A percentile compares a stretch with the other conserved stretches of the same genome.
Evolutionary conservation across 495 filamentous ascomycete species (phyloP).

Genomic region (Penicillium ucsense): DNA sequence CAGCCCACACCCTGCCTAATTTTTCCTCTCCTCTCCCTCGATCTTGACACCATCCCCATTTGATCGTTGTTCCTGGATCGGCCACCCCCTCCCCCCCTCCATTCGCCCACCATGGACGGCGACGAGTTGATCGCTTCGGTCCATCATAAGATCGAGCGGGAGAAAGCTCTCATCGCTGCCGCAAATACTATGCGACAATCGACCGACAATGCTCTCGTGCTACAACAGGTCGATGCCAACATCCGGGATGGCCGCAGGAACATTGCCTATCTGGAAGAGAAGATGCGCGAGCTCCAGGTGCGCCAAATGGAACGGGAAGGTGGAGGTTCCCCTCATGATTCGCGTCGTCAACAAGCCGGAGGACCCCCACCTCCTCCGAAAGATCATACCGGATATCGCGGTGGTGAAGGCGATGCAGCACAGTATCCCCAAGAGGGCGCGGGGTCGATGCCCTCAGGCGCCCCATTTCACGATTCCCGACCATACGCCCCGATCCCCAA

Average conservation of each 20-base stretch:
- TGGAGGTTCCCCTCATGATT: conserved; percentile 29
- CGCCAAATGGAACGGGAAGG: conserved; percentile 54
- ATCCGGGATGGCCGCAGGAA: conserved; percentile 90
- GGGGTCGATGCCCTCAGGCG: conserved; percentile 72
- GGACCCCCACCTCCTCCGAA: conserved; percentile 55
- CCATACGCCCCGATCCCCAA: conserved; percentile 62
- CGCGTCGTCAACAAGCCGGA: conserved; percentile 21
- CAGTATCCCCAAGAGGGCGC: conserved; percentile 46
- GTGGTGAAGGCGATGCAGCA: conserved; percentile 33
- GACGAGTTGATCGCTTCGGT: conserved; percentile 81
- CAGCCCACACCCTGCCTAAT: not conserved
- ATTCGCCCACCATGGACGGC: conserved; percentile 36
- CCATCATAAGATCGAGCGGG: conserved; percentile 94
- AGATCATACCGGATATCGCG: conserved; percentile 45
- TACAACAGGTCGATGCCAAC: conserved; percentile 78
- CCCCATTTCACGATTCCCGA: conserved; percentile 67
- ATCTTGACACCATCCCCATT: not conserved
- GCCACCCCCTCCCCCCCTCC: conserved; percentile 2
- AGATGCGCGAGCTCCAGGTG: conserved; percentile 78
- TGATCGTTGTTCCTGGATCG: not conserved
- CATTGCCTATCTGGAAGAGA: conserved; percentile 87
- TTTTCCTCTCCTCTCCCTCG: conserved; percentile 4
- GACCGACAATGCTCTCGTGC: conserved; percentile 82
- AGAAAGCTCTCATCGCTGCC: conserved; percentile 89
- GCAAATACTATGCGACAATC: conserved; percentile 91